These are phyloP conservation scores for Kwoniella pini DNA, from an alignment of 768 basidiomycete genomes.

Conservation along the genomic window DNA sequence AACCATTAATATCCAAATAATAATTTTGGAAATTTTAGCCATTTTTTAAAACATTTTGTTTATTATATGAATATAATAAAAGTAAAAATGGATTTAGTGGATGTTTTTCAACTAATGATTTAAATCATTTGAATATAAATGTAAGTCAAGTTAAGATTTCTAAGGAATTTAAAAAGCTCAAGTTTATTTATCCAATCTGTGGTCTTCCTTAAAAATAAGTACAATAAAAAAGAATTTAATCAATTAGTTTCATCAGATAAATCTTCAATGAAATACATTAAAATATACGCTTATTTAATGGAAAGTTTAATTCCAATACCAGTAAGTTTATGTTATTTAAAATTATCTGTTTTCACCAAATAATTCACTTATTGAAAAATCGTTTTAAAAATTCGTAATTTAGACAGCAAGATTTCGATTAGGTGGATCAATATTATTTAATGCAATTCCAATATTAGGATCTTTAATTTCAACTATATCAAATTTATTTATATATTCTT, in stretches of 20 bases:
- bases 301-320: conserved; percentile 1
- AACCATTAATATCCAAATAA: background rate
- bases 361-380: too few relatives aligned
- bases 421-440: too few relatives aligned
- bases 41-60: conserved; percentile 1
- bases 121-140: background rate
- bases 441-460: background rate
- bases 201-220: background rate
- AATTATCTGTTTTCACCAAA: too few relatives aligned
- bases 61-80: background rate
- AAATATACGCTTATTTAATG: conserved; percentile 2
- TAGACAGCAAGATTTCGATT: too few relatives aligned
- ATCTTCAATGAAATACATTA: background rate
- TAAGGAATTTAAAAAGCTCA: too few relatives aligned
- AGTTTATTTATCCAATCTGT: too few relatives aligned
- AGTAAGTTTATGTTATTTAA: too few relatives aligned
- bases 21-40: background rate
- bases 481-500: too few relatives aligned
- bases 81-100: background rate
- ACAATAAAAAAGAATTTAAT: background rate
- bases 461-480: background rate
- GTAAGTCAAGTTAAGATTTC: conserved; percentile 1
- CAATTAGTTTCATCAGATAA: background rate
- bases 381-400: too few relatives aligned
- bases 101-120: background rate